Percentiles rank a stretch among this genome's conserved stretches.
These are phyloP conservation scores for Cotoneaster glaucophyllus DNA, from an alignment of 306 rosid species.

Conservation along the genomic window DNA sequence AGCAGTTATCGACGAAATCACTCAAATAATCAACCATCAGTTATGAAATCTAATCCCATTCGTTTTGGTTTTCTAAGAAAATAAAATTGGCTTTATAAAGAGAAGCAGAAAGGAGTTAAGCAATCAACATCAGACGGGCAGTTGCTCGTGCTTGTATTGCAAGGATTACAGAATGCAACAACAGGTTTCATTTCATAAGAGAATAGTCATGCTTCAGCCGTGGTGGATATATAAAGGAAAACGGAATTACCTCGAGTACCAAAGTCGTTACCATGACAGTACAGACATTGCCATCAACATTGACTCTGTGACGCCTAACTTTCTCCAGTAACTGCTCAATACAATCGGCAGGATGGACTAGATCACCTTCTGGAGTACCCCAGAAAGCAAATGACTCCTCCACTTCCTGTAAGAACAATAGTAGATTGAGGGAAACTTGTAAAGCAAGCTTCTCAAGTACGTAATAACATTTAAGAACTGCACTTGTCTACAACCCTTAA, in stretches of 20 bases:
- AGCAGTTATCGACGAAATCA: not conserved
- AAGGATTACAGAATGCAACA: not conserved
- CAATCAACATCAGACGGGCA: not conserved
- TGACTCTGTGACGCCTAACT: slow-evolving; percentile 91
- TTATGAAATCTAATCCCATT: too few species aligned
- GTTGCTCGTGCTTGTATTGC: not conserved
- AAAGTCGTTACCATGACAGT: slow-evolving; percentile 95
- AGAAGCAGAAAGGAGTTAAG: not conserved
- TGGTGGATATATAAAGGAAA: not conserved
- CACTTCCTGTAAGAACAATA: slow-evolving; percentile 61
- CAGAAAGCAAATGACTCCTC: slow-evolving; percentile 69
- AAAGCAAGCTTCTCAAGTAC: not conserved
- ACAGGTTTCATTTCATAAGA: not conserved
- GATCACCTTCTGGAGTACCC: slow-evolving; percentile 96
- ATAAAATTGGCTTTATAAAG: not conserved
- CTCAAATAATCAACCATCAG: too few species aligned
- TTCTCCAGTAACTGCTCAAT: slow-evolving; percentile 98
- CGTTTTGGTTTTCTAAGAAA: not conserved
- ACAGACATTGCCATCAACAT: slow-evolving; percentile 94
- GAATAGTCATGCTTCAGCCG: not conserved
- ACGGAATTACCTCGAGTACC: slow-evolving; percentile 74
- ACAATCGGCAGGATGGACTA: slow-evolving; percentile 95
- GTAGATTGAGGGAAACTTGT: not conserved
- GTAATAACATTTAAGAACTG: not conserved
- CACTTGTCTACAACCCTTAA: not conserved